A percentile compares a stretch with the other conserved stretches of the same genome.
phyloP scores from a whole-genome alignment of 257 asterid genomes.

The Ilex asprella region DNA sequence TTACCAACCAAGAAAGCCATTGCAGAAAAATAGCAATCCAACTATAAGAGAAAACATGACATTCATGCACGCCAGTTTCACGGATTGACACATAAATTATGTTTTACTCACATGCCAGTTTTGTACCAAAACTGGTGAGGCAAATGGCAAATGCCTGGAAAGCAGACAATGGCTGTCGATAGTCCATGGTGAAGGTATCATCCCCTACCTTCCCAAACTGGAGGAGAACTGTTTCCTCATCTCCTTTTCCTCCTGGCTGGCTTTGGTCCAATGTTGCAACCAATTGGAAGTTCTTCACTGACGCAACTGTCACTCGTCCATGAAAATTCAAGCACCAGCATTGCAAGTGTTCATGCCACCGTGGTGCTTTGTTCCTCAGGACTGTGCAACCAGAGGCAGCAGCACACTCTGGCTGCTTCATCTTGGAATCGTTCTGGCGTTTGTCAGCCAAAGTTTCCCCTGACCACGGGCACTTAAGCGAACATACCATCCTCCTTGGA shows the following conservation, averaged over 20 bases:
- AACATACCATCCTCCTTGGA: constrained; percentile 83
- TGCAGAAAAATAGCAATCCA: no score
- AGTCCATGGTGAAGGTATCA: constrained; percentile 82
- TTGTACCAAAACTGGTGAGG: constrained; percentile 82
- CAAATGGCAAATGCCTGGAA: constrained; percentile 92
- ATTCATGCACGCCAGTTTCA: no score
- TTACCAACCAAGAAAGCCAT: no score
- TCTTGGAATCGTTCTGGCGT: constrained; percentile 20
- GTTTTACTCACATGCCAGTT: constrained; percentile 68
- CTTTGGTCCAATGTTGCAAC: constrained; percentile 73
- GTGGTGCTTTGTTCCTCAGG: constrained; percentile 77
- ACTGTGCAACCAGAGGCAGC: constrained; percentile 31
- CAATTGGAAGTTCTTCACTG: constrained; percentile 64
- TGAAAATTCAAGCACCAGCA: constrained; percentile 99
- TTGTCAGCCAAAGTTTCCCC: constrained; percentile 22
- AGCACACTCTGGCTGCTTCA: constrained; percentile 16
- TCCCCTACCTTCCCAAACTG: constrained; percentile 86
- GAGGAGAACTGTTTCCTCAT: constrained; percentile 77
- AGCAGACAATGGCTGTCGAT: constrained; percentile 73
- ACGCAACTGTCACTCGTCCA: constrained; percentile 89
- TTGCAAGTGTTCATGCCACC: constrained; percentile 92
- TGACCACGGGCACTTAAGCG: constrained; percentile 40
- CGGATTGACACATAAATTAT: background rate
- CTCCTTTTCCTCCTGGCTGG: constrained; percentile 68
- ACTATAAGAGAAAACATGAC: no score